Evolutionary conservation across 805 yeast genomes (phyloP).

Genomic region (Candida pseudoglaebosa): DNA sequence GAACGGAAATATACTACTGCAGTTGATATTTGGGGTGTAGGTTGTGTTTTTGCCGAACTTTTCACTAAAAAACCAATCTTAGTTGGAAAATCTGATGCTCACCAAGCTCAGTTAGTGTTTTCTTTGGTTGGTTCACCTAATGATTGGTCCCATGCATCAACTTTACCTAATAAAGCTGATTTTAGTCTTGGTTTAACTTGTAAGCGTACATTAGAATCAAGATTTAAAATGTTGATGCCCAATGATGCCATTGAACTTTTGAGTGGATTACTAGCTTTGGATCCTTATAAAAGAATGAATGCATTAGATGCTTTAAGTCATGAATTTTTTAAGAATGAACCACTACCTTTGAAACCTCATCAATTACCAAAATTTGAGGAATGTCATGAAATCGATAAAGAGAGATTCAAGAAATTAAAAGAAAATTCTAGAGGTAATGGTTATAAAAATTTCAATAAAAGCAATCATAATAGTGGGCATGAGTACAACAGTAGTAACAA

Average conservation of each 20-base stretch:
- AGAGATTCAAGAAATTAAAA: constrained; percentile 48
- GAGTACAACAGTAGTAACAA: not conserved
- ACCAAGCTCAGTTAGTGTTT: constrained; percentile 82
- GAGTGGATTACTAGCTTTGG: constrained; percentile 56
- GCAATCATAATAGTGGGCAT: not conserved
- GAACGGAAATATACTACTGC: constrained; percentile 87
- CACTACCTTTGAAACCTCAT: constrained; percentile 53
- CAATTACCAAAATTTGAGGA: constrained; percentile 72
- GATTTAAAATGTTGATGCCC: constrained; percentile 43
- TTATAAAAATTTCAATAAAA: not conserved
- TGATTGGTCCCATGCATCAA: constrained; percentile 57
- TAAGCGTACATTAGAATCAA: constrained; percentile 43
- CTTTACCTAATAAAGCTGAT: constrained; percentile 53
- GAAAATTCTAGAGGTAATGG: constrained; percentile 7
- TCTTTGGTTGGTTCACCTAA: constrained; percentile 78
- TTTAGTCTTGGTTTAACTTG: constrained; percentile 43
- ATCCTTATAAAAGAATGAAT: constrained; percentile 71
- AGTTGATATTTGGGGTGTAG: constrained; percentile 96
- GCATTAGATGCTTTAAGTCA: constrained; percentile 76
- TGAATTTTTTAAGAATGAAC: constrained; percentile 62
- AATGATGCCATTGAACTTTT: constrained; percentile 53
- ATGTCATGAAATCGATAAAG: constrained; percentile 83
- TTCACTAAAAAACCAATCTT: constrained; percentile 78
- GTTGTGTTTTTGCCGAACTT: constrained; percentile 92
- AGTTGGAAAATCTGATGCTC: constrained; percentile 80